Evolutionary conservation across 2,329 filamentous ascomycete genomes (phyloP).

Genomic region (Beauveria scarabaeidicola): DNA sequence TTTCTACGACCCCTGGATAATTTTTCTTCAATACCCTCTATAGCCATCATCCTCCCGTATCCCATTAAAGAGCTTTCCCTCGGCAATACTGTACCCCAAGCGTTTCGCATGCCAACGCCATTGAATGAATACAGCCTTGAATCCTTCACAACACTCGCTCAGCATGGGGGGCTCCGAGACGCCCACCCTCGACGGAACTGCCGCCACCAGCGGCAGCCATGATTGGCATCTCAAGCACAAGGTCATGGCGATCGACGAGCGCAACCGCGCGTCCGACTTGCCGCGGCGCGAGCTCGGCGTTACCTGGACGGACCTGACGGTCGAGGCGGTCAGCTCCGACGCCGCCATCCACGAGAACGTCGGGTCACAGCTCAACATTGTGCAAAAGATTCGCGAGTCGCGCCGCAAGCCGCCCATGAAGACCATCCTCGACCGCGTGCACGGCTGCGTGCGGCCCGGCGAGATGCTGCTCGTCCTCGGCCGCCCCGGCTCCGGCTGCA

Average conservation of each 20-base stretch:
- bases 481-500: constrained; percentile 61
- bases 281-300: constrained; percentile 49
- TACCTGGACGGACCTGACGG: constrained; percentile 56
- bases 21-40: too few relatives aligned
- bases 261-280: constrained; percentile 36
- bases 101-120: too few relatives aligned
- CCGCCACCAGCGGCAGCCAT: neutral
- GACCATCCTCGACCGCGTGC: constrained; percentile 56
- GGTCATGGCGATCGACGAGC: constrained; percentile 33
- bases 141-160: neutral
- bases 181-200: constrained; percentile 2
- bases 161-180: constrained; percentile 6
- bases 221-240: constrained; percentile 42
- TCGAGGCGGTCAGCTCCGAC: constrained; percentile 52
- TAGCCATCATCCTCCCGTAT: too few relatives aligned
- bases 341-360: constrained; percentile 59
- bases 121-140: too few relatives aligned
- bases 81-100: neutral
- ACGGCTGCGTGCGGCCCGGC: constrained; percentile 63
- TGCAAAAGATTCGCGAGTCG: constrained; percentile 43
- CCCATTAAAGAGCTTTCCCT: too few relatives aligned
- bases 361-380: constrained; percentile 48
- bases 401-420: constrained; percentile 49
- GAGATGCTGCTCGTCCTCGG: constrained; percentile 66
- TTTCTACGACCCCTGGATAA: too few relatives aligned